Percentiles rank a stretch among this genome's conserved stretches.
These are phyloP conservation scores for Stephania yunnanensis DNA, from an alignment of 164 flowering plant genomes.

Conservation along the genomic window DNA sequence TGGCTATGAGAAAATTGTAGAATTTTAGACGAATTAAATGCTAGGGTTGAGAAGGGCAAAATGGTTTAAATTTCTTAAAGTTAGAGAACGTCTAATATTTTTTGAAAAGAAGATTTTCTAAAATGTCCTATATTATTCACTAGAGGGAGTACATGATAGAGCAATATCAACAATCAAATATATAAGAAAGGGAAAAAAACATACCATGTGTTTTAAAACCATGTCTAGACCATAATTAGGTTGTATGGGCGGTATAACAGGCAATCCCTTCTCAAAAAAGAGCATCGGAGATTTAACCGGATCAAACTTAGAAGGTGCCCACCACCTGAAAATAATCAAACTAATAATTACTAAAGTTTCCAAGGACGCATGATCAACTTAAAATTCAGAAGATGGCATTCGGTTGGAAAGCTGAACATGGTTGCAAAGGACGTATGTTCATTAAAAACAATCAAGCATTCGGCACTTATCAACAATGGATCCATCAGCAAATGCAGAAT, in stretches of 20 bases:
- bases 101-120: no score
- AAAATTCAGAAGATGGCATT: background rate
- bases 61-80: no score
- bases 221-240: slow-evolving; percentile 76
- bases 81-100: no score
- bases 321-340: slow-evolving; percentile 63
- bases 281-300: slow-evolving; percentile 91
- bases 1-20: no score
- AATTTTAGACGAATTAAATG: no score
- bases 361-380: background rate
- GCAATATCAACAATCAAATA: no score
- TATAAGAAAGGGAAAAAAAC: background rate
- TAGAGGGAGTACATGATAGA: no score
- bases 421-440: background rate
- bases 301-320: slow-evolving; percentile 97
- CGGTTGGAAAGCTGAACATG: background rate
- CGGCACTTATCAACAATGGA: background rate
- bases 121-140: no score
- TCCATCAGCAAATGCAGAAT: background rate
- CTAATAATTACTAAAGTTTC: background rate
- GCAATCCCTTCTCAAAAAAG: slow-evolving; percentile 71
- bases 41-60: no score
- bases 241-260: slow-evolving; percentile 62
- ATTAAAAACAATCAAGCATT: background rate
- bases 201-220: slow-evolving; percentile 82